Percentiles rank a stretch among this genome's conserved stretches.
Conservation (phyloP, 805 yeast genomes). For the Isabelozyma pseudorhagii region DNA sequence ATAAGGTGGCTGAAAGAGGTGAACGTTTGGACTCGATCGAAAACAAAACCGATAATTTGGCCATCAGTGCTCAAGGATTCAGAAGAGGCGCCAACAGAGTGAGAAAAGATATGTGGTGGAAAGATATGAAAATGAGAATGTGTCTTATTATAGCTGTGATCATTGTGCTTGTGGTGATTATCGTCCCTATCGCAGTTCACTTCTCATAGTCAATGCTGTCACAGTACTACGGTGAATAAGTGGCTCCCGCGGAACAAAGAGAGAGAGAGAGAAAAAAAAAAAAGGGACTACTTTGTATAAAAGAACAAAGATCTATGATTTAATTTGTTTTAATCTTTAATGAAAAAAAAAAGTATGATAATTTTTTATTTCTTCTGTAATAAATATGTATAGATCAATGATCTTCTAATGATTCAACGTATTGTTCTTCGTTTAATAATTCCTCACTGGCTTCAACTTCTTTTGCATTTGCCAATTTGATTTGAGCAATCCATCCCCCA, state of each 20-base stretch:
- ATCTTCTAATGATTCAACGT: constrained; percentile 56
- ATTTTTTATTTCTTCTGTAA: too few species aligned
- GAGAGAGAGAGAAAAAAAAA: neutral
- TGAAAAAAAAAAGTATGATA: neutral
- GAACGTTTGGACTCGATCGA: constrained; percentile 90
- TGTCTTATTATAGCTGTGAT: constrained; percentile 78
- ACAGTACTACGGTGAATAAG: neutral
- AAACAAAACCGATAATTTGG: constrained; percentile 89
- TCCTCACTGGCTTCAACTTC: constrained; percentile 35
- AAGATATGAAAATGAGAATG: constrained; percentile 93
- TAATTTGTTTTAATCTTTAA: neutral
- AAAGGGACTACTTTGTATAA: neutral
- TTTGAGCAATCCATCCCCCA: constrained; percentile 86
- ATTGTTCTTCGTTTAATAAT: constrained; percentile 53
- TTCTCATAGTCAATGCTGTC: constrained; percentile 40
- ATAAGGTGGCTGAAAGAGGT: constrained; percentile 92
- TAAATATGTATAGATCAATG: constrained; percentile 7
- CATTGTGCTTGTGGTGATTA: constrained; percentile 77
- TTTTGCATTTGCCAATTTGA: constrained; percentile 50
- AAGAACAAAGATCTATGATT: neutral
- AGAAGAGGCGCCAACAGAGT: constrained; percentile 96
- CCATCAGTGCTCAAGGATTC: constrained; percentile 90
- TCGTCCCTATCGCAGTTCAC: constrained; percentile 92
- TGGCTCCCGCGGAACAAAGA: neutral
- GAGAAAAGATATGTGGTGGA: constrained; percentile 99